phyloP scores from a whole-genome alignment of 2,329 filamentous ascomycete genomes.

The Sphaerostilbella broomeana region DNA sequence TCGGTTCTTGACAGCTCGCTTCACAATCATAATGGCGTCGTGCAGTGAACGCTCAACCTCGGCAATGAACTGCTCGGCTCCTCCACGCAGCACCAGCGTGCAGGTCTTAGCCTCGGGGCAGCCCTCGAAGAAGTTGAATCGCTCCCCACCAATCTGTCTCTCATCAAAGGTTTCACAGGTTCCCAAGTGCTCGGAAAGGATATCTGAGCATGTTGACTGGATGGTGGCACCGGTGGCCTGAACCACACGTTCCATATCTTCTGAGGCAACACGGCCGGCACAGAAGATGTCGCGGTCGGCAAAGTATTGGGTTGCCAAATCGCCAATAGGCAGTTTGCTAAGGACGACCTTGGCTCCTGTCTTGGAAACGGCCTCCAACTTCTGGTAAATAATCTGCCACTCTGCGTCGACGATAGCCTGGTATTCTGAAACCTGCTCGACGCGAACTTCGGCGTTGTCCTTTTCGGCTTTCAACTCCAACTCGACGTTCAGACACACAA shows the following conservation, averaged over 20 bases:
- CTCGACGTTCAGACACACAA: constrained; percentile 96
- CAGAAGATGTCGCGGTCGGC: constrained; percentile 98
- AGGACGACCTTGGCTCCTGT: constrained; percentile 96
- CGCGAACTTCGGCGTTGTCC: constrained; percentile 96
- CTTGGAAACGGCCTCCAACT: constrained; percentile 89
- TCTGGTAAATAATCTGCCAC: constrained; percentile 99
- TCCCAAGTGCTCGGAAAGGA: constrained; percentile 80
- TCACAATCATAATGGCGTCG: constrained; percentile 99
- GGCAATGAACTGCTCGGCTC: constrained; percentile 97
- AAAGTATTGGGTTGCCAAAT: constrained; percentile 96
- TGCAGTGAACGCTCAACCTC: constrained; percentile 96
- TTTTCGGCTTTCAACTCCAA: constrained; percentile 98
- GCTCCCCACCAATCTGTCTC: constrained; percentile 92
- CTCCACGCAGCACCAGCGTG: constrained; percentile 88
- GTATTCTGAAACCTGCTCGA: constrained; percentile 98
- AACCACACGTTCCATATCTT: constrained; percentile 94
- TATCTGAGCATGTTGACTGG: constrained; percentile 96
- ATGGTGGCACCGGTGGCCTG: constrained; percentile 87
- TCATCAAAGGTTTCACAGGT: constrained; percentile 89
- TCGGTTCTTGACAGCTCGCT: constrained; percentile 92
- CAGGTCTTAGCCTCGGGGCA: constrained; percentile 95
- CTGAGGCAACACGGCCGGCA: constrained; percentile 81
- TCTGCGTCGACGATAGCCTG: constrained; percentile 98
- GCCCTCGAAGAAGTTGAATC: constrained; percentile 97
- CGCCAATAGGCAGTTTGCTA: constrained; percentile 94